Base-by-base conservation (phyloP, 257 asterid species). In the Primulina eburnea region DNA sequence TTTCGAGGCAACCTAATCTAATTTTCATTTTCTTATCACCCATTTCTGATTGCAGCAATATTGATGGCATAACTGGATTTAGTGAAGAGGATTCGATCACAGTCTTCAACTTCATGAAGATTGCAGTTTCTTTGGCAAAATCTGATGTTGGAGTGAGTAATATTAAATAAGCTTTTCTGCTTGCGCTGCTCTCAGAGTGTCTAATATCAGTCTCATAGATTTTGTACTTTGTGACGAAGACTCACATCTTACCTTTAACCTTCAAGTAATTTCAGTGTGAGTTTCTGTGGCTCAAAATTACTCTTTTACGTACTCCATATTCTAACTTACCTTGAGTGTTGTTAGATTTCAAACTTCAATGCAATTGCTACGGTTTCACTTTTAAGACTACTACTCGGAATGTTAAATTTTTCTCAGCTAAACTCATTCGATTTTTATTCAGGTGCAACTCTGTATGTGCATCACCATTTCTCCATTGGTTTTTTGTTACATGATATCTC, bases 31-130 rank as follows among this genome's bases (percentile, higher is more conserved):
- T 75, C 76, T 63, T 26, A 79, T 14, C 56, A 47, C 20, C 75
- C 60, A 69, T 72, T 75, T 73, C 64, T 68, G 28, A 6, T 80
- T n/a, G 28, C 86, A 90, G 97, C 82, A 91, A 88, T 71, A 89
- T 91, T 68, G 84, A 89, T 56, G 97, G 99, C 74, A 88, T 91
- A 78, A 83, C 92, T 70, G 99, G 97, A 76, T 94, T 94, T 80
- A 82, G 76, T 65, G 84, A 89, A 70, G 95, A 86, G 70, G 96
- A 85, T 24, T 80, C 96, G 1, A 67, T 67, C 18, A 78, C 84
- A 65, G 82, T 88, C 77, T 75, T 85, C 71, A 79, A 79, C 78
- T 88, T 85, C 79, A 89, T 88, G 96, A 85, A 83, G 71, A 76
- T 73, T 61, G 90, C 97, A 66, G 65, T 89, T 79, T 32, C 65